phyloP scores from a whole-genome alignment of 306 rosid genomes.

The Trifolium pratense region DNA sequence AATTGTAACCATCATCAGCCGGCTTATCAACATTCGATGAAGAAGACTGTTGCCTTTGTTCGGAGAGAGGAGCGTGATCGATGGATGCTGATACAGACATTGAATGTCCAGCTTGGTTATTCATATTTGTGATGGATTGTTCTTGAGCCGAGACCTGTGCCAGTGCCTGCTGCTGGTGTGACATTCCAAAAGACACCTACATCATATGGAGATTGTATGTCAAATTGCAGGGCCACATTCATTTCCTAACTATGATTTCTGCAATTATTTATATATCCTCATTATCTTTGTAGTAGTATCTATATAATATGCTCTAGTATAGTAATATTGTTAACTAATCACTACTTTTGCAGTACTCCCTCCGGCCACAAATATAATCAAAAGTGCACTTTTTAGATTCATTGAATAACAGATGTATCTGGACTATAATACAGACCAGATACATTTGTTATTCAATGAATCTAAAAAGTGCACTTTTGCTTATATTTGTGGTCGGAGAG shows the following conservation, averaged over 20 bases:
- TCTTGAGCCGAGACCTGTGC: slow-evolving; percentile 70
- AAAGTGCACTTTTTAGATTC: too few species aligned
- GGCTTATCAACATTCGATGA: slow-evolving; percentile 63
- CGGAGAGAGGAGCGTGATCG: slow-evolving; percentile 52
- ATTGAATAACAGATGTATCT: too few species aligned
- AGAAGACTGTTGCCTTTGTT: slow-evolving; percentile 54
- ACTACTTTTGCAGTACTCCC: too few species aligned
- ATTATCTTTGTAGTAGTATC: background rate
- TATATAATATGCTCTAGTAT: background rate
- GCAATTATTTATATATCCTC: background rate
- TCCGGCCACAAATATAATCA: too few species aligned
- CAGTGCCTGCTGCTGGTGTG: slow-evolving; percentile 65
- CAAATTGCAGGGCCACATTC: background rate
- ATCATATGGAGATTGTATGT: background rate
- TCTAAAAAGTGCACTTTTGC: too few species aligned
- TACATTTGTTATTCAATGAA: too few species aligned
- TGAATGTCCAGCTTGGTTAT: slow-evolving; percentile 51
- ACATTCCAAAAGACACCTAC: slow-evolving; percentile 69
- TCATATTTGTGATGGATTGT: slow-evolving; percentile 49
- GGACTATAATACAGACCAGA: too few species aligned
- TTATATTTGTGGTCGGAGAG: too few species aligned
- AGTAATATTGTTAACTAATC: too few species aligned
- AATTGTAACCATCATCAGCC: slow-evolving; percentile 73
- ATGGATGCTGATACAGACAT: slow-evolving; percentile 43
- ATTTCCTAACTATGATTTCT: background rate